These are phyloP conservation scores for Ceratobasidium sp. DNA, from an alignment of 1,284 basidiomycete species.

Conservation along the genomic window DNA sequence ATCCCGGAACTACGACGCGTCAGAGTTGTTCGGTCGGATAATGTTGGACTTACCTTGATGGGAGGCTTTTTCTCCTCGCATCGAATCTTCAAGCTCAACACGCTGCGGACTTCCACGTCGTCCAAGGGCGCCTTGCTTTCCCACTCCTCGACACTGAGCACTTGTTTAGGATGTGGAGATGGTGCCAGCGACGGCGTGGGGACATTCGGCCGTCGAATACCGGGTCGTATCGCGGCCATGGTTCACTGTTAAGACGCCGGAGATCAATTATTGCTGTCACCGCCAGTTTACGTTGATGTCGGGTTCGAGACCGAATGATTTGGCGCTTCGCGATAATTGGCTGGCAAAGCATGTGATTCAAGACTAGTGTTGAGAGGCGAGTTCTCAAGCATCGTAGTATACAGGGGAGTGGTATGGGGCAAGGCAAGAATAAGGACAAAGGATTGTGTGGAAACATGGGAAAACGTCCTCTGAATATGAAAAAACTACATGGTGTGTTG, in stretches of 20 bases:
- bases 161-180: conserved; percentile 51
- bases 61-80: conserved; percentile 69
- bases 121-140: conserved; percentile 77
- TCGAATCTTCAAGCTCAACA: conserved; percentile 67
- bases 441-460: conserved; percentile 35
- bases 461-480: conserved; percentile 31
- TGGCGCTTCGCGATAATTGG: conserved; percentile 28
- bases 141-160: conserved; percentile 83
- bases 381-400: conserved; percentile 35
- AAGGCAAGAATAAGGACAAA: conserved; percentile 14
- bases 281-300: no score
- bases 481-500: conserved; percentile 34
- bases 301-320: no score
- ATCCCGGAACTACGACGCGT: conserved; percentile 44
- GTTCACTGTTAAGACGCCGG: neutral
- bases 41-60: conserved; percentile 62
- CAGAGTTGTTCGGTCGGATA: neutral
- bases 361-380: conserved; percentile 26
- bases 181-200: conserved; percentile 21
- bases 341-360: conserved; percentile 7
- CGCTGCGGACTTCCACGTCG: conserved; percentile 71
- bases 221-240: conserved; percentile 32
- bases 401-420: conserved; percentile 21
- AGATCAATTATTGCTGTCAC: no score
- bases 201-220: conserved; percentile 12